Evolutionary conservation across 140 eudicot species (phyloP), one percentile per base, ranked within the genome.

Genomic region (Anethum foeniculum): DNA sequence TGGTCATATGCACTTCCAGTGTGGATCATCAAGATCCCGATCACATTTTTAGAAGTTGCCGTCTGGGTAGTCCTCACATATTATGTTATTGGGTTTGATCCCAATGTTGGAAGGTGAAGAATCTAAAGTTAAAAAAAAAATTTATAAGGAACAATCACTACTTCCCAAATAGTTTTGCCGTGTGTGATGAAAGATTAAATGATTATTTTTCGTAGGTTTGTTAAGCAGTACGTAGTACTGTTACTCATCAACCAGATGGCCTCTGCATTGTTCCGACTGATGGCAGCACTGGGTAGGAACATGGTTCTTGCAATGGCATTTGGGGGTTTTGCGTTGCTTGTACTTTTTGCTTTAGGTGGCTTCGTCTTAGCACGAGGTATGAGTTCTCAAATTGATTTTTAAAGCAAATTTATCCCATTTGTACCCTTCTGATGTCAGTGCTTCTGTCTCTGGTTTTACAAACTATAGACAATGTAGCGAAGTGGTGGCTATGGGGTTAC

Each of bases 401-500:
- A 9, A 43, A 51, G 19, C 3, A 3, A 41, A 68, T 74, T 43
- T 21, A 44, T 25, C 27, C 64, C 32, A 36, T 81, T 56, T 51
- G n/a, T 36, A 7, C 54, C 32, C 80, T 46, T 47, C 60, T 77
- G 64, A 84, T 46, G 27, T 4, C 32, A 56, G 47, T 84, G 13
- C 23, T 39, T 81, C 3, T 52, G 71, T 6, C 39, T 7, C 36
- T 44, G 27, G 9, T 28, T 23, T 13, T 16, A 6, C 4, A 41
- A 5, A 41, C 46, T 5, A 41, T 83, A 93, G 97, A 83, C 32
- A 88, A 89, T 75, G 88, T 93, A 41, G 90, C 90, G 78, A 81
- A 76, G 19, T 93, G 97, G 98, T 91, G 97, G 97, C 7, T 90
- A 32, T 93, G 98, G 98, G 98, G 98, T 23, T 93, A 88, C 77